A percentile compares a stretch with the other conserved stretches of the same genome.
Conservation (phyloP, 768 basidiomycete genomes). For the Podaxis sp. region DNA sequence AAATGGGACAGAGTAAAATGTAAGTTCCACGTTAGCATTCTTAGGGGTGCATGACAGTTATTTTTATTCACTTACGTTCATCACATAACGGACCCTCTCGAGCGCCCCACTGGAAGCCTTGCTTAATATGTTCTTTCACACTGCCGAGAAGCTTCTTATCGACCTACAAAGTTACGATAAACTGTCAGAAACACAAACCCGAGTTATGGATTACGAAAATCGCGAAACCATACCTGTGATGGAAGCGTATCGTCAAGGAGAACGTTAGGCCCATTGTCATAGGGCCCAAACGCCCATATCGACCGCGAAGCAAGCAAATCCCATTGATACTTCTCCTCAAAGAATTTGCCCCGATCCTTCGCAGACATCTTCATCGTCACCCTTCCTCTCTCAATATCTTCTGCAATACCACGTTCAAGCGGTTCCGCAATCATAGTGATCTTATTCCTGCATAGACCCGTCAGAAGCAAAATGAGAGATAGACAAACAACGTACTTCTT, state of each 20-base stretch:
- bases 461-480: conserved; percentile 4
- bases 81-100: conserved; percentile 97
- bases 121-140: conserved; percentile 94
- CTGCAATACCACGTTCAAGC: conserved; percentile 90
- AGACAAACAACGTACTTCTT: conserved; percentile 71
- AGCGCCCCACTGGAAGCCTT: conserved; percentile 99
- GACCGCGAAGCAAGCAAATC: conserved; percentile 95
- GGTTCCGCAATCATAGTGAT: conserved; percentile 99
- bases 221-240: conserved; percentile 59
- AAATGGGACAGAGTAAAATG: neutral
- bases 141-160: conserved; percentile 90
- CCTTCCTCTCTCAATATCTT: conserved; percentile 92
- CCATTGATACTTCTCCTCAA: conserved; percentile 98
- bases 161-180: conserved; percentile 44
- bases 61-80: conserved; percentile 75
- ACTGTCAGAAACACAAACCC: neutral
- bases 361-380: conserved; percentile 94
- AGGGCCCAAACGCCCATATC: conserved; percentile 99
- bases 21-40: neutral
- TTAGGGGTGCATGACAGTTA: neutral
- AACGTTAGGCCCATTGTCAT: conserved; percentile 92
- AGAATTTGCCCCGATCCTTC: conserved; percentile 94
- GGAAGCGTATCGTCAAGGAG: conserved; percentile 95
- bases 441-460: conserved; percentile 69
- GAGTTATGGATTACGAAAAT: neutral